Percentiles rank a stretch among this genome's conserved stretches.
phyloP scores from a whole-genome alignment of 441 rosid genomes.

The Populus hybrid region DNA sequence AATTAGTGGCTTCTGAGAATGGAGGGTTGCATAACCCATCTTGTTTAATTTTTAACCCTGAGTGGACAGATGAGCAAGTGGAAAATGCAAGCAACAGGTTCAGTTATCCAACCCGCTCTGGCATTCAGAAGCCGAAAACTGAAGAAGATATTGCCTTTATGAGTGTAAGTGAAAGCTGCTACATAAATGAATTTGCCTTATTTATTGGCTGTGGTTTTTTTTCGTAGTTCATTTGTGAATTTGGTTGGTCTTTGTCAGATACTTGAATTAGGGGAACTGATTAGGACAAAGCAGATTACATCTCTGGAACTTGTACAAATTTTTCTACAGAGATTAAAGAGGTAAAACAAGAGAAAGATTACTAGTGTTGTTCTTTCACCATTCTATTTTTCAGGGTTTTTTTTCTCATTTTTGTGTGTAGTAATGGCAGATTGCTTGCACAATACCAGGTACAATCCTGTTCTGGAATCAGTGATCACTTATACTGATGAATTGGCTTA shows the following conservation, averaged over 20 bases:
- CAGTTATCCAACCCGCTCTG: slow-evolving; percentile 39
- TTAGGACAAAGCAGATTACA: slow-evolving; percentile 67
- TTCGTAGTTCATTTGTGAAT: not conserved
- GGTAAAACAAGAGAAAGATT: slow-evolving; percentile 36
- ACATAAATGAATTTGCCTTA: not conserved
- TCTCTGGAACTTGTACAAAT: slow-evolving; percentile 61
- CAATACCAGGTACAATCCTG: slow-evolving; percentile 58
- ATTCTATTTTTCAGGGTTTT: not conserved
- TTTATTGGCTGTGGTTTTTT: not conserved
- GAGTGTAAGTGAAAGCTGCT: slow-evolving; percentile 47
- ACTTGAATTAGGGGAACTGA: slow-evolving; percentile 75
- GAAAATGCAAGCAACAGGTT: slow-evolving; percentile 36
- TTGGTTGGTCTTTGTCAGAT: slow-evolving; percentile 44
- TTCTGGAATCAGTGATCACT: slow-evolving; percentile 77
- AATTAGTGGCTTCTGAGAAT: slow-evolving; percentile 58
- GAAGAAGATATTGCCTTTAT: slow-evolving; percentile 81
- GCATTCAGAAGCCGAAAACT: slow-evolving; percentile 39
- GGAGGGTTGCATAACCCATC: slow-evolving; percentile 79
- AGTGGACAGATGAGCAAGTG: slow-evolving; percentile 44
- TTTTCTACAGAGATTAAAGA: slow-evolving; percentile 61
- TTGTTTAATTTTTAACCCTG: slow-evolving; percentile 58
- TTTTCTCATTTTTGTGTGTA: not conserved
- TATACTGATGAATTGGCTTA: slow-evolving; percentile 74
- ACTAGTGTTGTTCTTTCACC: not conserved
- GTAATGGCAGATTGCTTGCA: slow-evolving; percentile 21